Evolutionary conservation across 2,329 filamentous ascomycete genomes (phyloP).

Genomic region (Fusarium circinatum): DNA sequence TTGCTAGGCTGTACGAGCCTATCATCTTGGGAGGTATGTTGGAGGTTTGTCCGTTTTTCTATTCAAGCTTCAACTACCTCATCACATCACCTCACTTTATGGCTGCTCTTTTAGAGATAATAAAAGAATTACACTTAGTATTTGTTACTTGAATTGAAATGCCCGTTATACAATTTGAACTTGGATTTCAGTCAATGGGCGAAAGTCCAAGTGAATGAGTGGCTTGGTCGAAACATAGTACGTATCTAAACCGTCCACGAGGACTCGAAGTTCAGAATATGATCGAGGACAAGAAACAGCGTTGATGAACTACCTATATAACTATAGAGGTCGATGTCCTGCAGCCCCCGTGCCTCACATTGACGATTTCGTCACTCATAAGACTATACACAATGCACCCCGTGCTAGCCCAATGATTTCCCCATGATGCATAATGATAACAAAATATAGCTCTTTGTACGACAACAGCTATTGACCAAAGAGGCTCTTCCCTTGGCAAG

Average conservation of each 20-base stretch:
- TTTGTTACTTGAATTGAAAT: conserved; percentile 10
- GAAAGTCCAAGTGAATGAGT: not conserved
- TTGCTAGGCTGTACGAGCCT: conserved; percentile 11
- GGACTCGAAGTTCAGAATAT: not conserved
- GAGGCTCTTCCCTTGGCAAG: not conserved
- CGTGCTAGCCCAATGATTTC: not conserved
- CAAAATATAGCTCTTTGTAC: not conserved
- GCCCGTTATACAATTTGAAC: not conserved
- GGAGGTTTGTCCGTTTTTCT: not conserved
- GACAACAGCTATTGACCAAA: not conserved
- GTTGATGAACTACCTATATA: not conserved
- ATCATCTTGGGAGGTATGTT: conserved; percentile 1
- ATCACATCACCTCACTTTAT: not conserved
- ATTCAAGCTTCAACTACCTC: not conserved
- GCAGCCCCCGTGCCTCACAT: not conserved
- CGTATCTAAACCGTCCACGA: not conserved
- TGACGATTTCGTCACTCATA: not conserved
- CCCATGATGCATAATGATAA: not conserved
- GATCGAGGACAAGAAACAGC: not conserved
- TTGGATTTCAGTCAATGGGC: not conserved
- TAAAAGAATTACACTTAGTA: conserved; percentile 14
- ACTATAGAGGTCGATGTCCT: not conserved
- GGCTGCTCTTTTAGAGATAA: not conserved
- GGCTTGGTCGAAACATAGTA: not conserved
- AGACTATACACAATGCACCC: not conserved